Conservation (phyloP, 768 basidiomycete species). For the Rhizopogon vinicolor region DNA sequence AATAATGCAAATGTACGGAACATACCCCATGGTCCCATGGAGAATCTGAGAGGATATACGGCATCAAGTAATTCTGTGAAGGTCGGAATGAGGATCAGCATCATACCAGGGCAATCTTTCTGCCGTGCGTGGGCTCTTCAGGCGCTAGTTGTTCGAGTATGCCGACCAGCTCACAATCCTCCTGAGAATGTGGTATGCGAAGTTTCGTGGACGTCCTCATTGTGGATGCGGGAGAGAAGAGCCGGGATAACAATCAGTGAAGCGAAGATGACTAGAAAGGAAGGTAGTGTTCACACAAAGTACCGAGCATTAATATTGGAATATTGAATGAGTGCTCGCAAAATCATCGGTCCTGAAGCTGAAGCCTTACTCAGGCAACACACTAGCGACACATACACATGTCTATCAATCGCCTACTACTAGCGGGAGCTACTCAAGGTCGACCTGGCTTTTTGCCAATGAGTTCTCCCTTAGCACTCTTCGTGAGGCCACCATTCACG, state of each 20-base stretch:
- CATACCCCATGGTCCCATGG: slow-evolving; percentile 77
- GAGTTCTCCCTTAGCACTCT: slow-evolving; percentile 51
- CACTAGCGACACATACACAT: not conserved
- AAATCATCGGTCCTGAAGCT: too few relatives aligned
- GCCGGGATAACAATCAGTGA: not conserved
- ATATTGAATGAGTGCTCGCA: not conserved
- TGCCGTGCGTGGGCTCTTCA: slow-evolving; percentile 45
- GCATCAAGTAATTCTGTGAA: slow-evolving; percentile 5
- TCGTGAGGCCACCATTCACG: slow-evolving; percentile 31
- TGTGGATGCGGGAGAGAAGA: slow-evolving; percentile 12
- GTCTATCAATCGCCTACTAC: not conserved
- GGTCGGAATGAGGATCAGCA: not conserved
- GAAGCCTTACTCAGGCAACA: not conserved
- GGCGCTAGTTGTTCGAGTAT: slow-evolving; percentile 58
- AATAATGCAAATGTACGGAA: not conserved
- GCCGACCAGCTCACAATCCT: slow-evolving; percentile 49
- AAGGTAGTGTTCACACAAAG: slow-evolving; percentile 17
- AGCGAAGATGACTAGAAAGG: slow-evolving; percentile 16
- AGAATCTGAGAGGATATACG: slow-evolving; percentile 51
- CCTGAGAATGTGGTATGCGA: slow-evolving; percentile 44
- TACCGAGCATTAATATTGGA: too few relatives aligned
- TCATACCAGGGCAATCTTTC: slow-evolving; percentile 63
- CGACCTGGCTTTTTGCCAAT: slow-evolving; percentile 49
- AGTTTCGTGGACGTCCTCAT: slow-evolving; percentile 43
- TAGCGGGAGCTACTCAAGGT: slow-evolving; percentile 9